These are phyloP conservation scores for Cokeromyces recurvatus DNA, from an alignment of 371 early-diverging fungal genomes.

Conservation along the genomic window DNA sequence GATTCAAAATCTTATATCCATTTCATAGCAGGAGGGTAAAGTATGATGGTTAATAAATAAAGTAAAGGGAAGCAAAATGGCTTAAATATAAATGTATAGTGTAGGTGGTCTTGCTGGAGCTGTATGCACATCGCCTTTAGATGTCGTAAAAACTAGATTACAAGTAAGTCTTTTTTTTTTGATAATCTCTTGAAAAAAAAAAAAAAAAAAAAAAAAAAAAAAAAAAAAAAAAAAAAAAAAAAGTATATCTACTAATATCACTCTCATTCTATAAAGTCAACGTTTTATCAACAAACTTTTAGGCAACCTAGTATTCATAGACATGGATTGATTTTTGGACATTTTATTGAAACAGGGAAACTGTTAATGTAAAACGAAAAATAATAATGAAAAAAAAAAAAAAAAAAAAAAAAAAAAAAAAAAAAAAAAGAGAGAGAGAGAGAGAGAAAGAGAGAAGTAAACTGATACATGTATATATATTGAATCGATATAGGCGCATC, in stretches of 20 bases:
- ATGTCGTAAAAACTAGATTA: slow-evolving; percentile 86
- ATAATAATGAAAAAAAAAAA: background rate
- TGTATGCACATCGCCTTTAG: slow-evolving; percentile 81
- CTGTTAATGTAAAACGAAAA: slow-evolving; percentile 41
- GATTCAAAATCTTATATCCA: slow-evolving; percentile 48
- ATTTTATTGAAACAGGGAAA: slow-evolving; percentile 48
- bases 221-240: background rate
- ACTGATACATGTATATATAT: no score
- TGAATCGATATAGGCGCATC: slow-evolving; percentile 46
- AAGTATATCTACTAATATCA: no score
- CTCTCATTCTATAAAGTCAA: slow-evolving; percentile 8
- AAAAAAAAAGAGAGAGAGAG: no score
- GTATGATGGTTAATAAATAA: background rate
- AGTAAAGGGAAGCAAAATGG: background rate
- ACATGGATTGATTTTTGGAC: slow-evolving; percentile 27
- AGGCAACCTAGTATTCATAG: background rate
- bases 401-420: no score
- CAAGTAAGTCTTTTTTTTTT: slow-evolving; percentile 51
- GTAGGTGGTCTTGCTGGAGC: slow-evolving; percentile 77
- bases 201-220: no score
- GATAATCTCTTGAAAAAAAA: no score
- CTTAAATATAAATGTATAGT: slow-evolving; percentile 18
- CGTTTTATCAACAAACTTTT: slow-evolving; percentile 24
- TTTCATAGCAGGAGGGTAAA: slow-evolving; percentile 75
- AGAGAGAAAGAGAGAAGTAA: no score